phyloP scores from a whole-genome alignment of 768 basidiomycete species.

The Xerocomellus intermedius region DNA sequence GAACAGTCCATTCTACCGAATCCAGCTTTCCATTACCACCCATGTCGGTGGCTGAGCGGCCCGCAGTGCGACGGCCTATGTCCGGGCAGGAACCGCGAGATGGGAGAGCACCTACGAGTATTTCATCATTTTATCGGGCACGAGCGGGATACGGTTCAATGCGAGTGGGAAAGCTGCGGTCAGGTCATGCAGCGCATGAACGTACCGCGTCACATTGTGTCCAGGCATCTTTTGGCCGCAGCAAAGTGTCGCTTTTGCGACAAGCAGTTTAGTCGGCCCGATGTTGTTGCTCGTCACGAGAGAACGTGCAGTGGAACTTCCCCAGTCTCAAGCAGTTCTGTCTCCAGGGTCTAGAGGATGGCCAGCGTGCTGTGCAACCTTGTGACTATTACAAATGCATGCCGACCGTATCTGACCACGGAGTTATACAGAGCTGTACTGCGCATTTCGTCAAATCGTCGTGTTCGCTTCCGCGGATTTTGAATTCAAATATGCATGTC shows the following conservation, averaged over 20 bases:
- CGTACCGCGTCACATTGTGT: conserved; percentile 29
- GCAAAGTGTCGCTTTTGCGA: conserved; percentile 24
- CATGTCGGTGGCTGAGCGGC: conserved; percentile 25
- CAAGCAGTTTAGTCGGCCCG: conserved; percentile 26
- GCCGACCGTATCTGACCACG: neutral
- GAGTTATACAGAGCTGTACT: neutral
- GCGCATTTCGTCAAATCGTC: neutral
- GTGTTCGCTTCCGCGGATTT: conserved; percentile 5
- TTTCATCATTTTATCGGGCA: conserved; percentile 26
- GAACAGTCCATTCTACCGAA: neutral
- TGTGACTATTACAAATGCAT: neutral
- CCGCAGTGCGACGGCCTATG: conserved; percentile 22
- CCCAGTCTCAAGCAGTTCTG: neutral
- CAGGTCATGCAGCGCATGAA: conserved; percentile 30
- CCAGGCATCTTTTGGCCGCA: conserved; percentile 25
- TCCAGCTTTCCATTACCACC: conserved; percentile 8
- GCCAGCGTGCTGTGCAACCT: neutral
- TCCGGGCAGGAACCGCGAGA: conserved; percentile 31
- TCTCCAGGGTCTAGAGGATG: neutral
- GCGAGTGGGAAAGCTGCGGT: conserved; percentile 25
- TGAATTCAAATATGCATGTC: conserved; percentile 5
- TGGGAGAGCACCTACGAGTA: conserved; percentile 26
- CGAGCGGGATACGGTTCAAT: conserved; percentile 24
- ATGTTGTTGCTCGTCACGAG: conserved; percentile 29
- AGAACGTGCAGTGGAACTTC: conserved; percentile 14